A percentile compares a stretch with the other conserved stretches of the same genome.
Evolutionary conservation across 23 red algal genomes (phyloP).

Genomic region (Gracilaria vermiculophylla): DNA sequence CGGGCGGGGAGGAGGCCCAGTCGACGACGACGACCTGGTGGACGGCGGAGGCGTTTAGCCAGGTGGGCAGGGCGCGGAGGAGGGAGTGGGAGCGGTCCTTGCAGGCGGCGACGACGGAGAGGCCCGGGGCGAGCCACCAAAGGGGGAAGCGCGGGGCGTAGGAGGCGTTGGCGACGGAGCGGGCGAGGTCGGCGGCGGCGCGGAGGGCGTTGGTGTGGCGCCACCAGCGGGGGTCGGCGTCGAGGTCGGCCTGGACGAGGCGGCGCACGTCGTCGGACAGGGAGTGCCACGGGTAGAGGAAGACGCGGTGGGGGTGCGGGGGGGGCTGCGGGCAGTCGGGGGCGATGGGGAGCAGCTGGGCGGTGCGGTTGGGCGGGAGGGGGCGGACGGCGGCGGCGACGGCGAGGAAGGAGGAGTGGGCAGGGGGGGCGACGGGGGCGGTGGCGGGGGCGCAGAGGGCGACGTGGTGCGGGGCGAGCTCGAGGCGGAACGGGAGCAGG

Average conservation of each 20-base stretch:
- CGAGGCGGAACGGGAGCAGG: background rate
- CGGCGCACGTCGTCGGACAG: background rate
- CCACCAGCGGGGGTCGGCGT: background rate
- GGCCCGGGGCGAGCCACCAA: conserved; percentile 48
- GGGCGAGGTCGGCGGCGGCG: background rate
- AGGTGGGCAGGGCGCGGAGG: conserved; percentile 15
- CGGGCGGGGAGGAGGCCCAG: conserved; percentile 58
- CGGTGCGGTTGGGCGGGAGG: background rate
- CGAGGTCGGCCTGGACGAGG: background rate
- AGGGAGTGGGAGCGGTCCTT: conserved; percentile 67
- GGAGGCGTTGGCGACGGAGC: background rate
- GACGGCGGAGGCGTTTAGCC: conserved; percentile 33
- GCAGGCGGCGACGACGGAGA: conserved; percentile 79
- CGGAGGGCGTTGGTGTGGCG: background rate
- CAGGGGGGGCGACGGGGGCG: background rate
- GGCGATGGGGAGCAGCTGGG: background rate
- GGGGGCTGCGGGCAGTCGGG: background rate
- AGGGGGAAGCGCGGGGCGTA: background rate
- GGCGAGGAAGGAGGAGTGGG: background rate
- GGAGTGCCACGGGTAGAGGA: background rate
- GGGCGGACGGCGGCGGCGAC: background rate
- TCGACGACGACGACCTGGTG: conserved; percentile 76
- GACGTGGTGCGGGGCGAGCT: background rate
- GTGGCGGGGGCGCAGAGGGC: background rate
- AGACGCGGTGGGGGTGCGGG: too few species aligned